Percentiles rank a stretch among this genome's conserved stretches.
Conservation (phyloP, 2,329 filamentous ascomycete genomes). For the Diplodia corticola region DNA sequence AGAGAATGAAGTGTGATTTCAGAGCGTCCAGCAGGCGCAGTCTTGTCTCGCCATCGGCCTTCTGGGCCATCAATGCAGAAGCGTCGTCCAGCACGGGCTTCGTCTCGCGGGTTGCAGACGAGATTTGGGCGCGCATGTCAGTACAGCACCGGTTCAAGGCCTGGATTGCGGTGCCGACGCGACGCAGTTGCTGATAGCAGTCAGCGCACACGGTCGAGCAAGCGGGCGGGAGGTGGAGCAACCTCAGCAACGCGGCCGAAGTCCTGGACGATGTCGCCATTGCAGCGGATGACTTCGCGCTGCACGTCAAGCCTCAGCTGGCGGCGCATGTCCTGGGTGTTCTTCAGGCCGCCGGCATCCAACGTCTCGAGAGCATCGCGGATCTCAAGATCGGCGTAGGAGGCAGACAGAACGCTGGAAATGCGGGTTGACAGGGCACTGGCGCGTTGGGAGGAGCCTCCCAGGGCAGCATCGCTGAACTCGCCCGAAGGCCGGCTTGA, state of each 20-base stretch:
- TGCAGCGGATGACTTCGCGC: conserved; percentile 88
- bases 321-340: conserved; percentile 75
- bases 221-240: conserved; percentile 22
- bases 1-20: conserved; percentile 77
- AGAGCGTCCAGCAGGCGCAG: conserved; percentile 77
- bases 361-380: conserved; percentile 78
- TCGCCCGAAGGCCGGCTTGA: conserved; percentile 19
- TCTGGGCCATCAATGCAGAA: conserved; percentile 69
- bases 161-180: conserved; percentile 76
- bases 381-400: conserved; percentile 90
- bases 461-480: conserved; percentile 9
- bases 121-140: conserved; percentile 76
- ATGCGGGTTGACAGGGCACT: conserved; percentile 80
- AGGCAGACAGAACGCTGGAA: conserved; percentile 82
- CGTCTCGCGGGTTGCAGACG: conserved; percentile 72
- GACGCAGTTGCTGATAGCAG: conserved; percentile 70
- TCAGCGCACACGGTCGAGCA: conserved; percentile 29
- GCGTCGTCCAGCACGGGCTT: conserved; percentile 75
- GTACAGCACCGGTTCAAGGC: conserved; percentile 77
- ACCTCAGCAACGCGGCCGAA: conserved; percentile 90
- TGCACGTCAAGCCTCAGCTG: conserved; percentile 81
- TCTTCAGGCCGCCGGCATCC: conserved; percentile 69
- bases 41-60: conserved; percentile 73
- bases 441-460: conserved; percentile 26
- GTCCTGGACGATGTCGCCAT: conserved; percentile 83